A percentile compares a stretch with the other conserved stretches of the same genome.
Evolutionary conservation across 192 early-diverging fungal species (phyloP).

Genomic region (Umbelopsis sp.): DNA sequence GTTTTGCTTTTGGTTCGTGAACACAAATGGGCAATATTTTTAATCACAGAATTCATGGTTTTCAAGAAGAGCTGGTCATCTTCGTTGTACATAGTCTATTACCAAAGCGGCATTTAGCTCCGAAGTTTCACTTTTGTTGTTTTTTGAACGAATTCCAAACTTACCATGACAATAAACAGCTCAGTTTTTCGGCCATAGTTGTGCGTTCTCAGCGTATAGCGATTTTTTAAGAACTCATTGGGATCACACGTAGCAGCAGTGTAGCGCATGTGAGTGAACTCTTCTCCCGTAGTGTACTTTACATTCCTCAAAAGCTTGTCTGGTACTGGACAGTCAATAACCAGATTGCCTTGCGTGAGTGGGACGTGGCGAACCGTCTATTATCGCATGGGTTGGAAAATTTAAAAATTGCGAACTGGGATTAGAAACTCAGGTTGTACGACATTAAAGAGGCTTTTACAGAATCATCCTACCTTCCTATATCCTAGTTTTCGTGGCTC

Average conservation of each 20-base stretch:
- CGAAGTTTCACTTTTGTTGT: too few relatives aligned
- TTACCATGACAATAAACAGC: conserved; percentile 91
- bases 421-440: conserved; percentile 4
- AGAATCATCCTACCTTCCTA: background rate
- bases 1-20: conserved; percentile 70
- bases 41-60: conserved; percentile 82
- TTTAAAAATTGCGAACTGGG: background rate
- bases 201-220: conserved; percentile 70
- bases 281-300: conserved; percentile 50
- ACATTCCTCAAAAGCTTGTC: conserved; percentile 51
- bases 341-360: conserved; percentile 68
- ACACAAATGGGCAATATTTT: conserved; percentile 88
- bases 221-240: conserved; percentile 59
- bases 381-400: background rate
- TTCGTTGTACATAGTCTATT: conserved; percentile 50
- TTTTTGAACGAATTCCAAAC: background rate
- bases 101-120: too few relatives aligned
- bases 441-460: background rate
- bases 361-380: conserved; percentile 36
- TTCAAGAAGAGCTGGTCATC: conserved; percentile 86
- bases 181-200: conserved; percentile 79
- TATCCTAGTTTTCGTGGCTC: conserved; percentile 3
- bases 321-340: conserved; percentile 67
- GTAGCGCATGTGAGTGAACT: conserved; percentile 73
- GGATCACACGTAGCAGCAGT: conserved; percentile 74